These are phyloP conservation scores for Polygonum maritimum DNA, from an alignment of 148 eudicot genomes.

Conservation along the genomic window DNA sequence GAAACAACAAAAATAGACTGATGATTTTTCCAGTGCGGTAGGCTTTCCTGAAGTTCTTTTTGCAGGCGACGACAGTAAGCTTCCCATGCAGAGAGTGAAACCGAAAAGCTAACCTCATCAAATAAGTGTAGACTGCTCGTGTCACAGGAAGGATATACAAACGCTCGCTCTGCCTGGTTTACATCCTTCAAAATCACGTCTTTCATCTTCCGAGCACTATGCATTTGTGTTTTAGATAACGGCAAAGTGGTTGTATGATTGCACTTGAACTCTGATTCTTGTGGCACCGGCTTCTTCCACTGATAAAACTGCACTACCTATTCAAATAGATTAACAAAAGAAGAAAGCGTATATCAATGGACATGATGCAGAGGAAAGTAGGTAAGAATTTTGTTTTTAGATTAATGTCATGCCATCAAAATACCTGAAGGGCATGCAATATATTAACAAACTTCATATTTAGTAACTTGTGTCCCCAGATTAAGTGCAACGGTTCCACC, in stretches of 20 bases:
- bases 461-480: constrained; percentile 37
- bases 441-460: constrained; percentile 49
- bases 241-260: constrained; percentile 8
- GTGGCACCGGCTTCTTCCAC: constrained; percentile 44
- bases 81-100: constrained; percentile 50
- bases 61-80: constrained; percentile 39
- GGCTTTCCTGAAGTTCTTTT: constrained; percentile 34
- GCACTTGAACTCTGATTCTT: constrained; percentile 13
- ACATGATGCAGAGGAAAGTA: not conserved
- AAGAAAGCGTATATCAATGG: not conserved
- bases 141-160: not conserved
- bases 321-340: constrained; percentile 5
- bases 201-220: constrained; percentile 25
- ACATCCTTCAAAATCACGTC: constrained; percentile 28
- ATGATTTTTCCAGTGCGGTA: constrained; percentile 57
- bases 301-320: constrained; percentile 74
- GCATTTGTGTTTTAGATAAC: constrained; percentile 36
- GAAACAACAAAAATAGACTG: constrained; percentile 34
- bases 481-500: constrained; percentile 39
- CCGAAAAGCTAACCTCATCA: constrained; percentile 42
- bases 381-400: not conserved
- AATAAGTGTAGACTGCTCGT: constrained; percentile 17
- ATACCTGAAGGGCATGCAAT: constrained; percentile 88
- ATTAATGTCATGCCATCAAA: not conserved
- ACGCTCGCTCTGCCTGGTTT: constrained; percentile 26